Base-by-base conservation (phyloP, 805 yeast species). In the Pichia pseudocactophila region DNA sequence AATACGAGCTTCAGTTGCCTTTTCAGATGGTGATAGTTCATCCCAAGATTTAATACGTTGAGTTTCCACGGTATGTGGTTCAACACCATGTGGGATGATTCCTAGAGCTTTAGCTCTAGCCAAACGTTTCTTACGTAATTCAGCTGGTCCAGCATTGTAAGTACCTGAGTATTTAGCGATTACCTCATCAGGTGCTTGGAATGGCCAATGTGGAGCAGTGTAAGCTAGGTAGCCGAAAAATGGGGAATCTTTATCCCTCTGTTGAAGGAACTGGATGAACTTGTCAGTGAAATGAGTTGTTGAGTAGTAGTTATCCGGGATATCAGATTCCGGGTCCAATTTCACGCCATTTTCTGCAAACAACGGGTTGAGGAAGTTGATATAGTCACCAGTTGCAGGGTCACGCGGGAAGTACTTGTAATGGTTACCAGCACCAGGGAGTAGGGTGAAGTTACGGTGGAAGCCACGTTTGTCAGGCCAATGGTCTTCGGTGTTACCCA, bases 151-250 rank as follows among this genome's bases (percentile, higher is more conserved):
- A 7, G 58, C 62, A 46, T 68, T 69, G 49, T 73, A 71, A 7
- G 57, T 46, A 4, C 76, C 76, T 41, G 63, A 62, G 53, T 76
- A 73, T 44, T 74, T 73, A 5, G 57, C 65, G 39, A 74, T 62
- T 7, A 63, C 53, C 6, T 70, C 71, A 38, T 56, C 56, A 6
- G 80, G 80, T 1, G 82, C 82, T 55, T 76, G 82, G 50, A 68
- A 66, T 10, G 82, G 82, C 82, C 82, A 77, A 52, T 76, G 82
- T 3, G 82, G 82, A 1, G 82, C 82, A 4, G 80, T 74, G 50
- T 73, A 76, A 7, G 81, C 76, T 43, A 77, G 58, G 19, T 64
- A 56, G 3, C 77, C 75, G 43, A 75, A 71, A 47, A 73, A 76
- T 9, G 82, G 82, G 25, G 8, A 5, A 50, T 71, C 59, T n/a